Conservation (phyloP, 768 basidiomycete species). For the Boletus rubescentipes region DNA sequence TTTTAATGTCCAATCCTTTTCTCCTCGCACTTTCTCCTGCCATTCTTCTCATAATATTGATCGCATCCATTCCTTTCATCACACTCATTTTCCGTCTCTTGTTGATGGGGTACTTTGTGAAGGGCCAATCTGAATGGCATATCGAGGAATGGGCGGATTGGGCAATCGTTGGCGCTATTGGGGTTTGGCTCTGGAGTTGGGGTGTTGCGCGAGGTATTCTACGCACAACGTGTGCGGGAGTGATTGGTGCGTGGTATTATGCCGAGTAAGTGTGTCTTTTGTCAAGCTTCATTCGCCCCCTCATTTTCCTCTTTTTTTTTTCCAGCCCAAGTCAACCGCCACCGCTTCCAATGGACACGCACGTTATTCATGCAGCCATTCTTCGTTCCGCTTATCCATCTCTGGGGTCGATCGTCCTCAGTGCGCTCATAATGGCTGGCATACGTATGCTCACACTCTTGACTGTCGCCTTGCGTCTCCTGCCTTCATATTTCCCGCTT, state of each 20-base stretch:
- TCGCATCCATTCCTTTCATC: constrained; percentile 76
- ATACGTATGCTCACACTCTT: constrained; percentile 59
- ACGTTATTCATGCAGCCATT: constrained; percentile 74
- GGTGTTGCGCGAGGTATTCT: constrained; percentile 77
- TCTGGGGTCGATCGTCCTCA: constrained; percentile 74
- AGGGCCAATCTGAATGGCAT: constrained; percentile 50
- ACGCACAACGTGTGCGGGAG: constrained; percentile 73
- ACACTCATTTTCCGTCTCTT: constrained; percentile 77
- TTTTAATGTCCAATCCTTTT: constrained; percentile 72
- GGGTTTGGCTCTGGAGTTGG: constrained; percentile 73
- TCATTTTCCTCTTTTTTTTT: constrained; percentile 7
- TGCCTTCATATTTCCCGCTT: constrained; percentile 52
- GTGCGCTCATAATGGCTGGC: constrained; percentile 72
- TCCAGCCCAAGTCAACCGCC: constrained; percentile 32
- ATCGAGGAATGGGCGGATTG: constrained; percentile 67
- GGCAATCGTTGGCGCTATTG: constrained; percentile 58
- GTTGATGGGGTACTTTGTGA: constrained; percentile 57
- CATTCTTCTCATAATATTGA: constrained; percentile 63
- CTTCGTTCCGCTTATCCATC: constrained; percentile 79
- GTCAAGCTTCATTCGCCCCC: neutral
- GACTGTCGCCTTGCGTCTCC: constrained; percentile 49
- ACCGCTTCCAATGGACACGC: constrained; percentile 56
- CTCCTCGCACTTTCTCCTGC: constrained; percentile 72
- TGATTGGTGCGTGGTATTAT: constrained; percentile 94
- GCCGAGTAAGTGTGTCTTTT: constrained; percentile 43